Base-by-base conservation (phyloP, 2,329 filamentous ascomycete genomes). In the Zymoseptoria pseudotritici region DNA sequence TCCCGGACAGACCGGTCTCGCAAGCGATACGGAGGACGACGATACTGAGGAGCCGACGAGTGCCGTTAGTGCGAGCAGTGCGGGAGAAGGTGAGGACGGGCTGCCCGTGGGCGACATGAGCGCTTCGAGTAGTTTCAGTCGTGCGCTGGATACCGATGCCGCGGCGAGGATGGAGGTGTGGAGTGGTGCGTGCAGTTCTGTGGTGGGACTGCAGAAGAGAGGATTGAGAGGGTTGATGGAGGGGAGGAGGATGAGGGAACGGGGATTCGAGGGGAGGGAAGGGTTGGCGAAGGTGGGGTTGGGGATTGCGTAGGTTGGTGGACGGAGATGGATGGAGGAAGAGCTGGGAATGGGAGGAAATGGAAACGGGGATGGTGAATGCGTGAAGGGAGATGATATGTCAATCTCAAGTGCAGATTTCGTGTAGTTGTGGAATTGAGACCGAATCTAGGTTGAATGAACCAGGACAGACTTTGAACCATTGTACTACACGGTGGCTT, bases 161-260 rank as follows among this genome's bases (percentile, higher is more conserved):
- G 11, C 10, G 8, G 70, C 64, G 2, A 75, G 80, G 13, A 77
- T 83, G 13, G 88, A 91, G 65, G 79, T 93, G 0, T 99, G 94
- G 93, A 81, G 76, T 69, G 86, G 88, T 60, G 84, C 95, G 77
- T 75, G 93, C 36, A 92, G 89, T 77, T 90, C 90, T 54, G 93
- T 97, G 2, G 96, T 99, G 66, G 94, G 94, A 0, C 73, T 99
- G 65, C 94, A 99, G 79, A 99, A 99, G 79, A 83, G 94, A 57
- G 94, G 94, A 0, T 75, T 99, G 42, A 82, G 93, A 61, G 94
- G 94, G 0, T 75, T 99, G 66, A 97, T 99, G 94, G 94, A 97
- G 74, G 93, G 93, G 3, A 80, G 93, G 52, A 82, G 93, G 61
- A 86, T 97, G 79, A 81, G 92, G 52, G 91, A 96, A 73, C 80